phyloP scores from a whole-genome alignment of 2,329 filamentous ascomycete genomes.

The Trichoderma gracile region DNA sequence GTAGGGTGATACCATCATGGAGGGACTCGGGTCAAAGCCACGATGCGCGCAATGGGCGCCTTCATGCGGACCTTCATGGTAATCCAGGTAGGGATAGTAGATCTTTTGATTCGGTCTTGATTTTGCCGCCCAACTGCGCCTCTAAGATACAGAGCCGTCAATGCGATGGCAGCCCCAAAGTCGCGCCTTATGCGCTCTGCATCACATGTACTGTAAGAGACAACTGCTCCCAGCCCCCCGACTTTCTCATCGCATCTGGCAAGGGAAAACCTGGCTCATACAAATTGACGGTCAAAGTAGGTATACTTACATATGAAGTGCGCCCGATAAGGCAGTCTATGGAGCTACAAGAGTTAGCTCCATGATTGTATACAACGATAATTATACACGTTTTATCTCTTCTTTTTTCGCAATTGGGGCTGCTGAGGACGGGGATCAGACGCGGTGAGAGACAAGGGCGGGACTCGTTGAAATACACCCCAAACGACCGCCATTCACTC shows the following conservation, averaged over 20 bases:
- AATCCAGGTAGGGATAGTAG: too few relatives aligned
- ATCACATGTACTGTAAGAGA: slow-evolving; percentile 29
- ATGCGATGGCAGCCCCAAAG: slow-evolving; percentile 11
- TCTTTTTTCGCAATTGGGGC: not conserved
- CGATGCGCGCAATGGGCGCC: too few relatives aligned
- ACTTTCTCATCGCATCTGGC: slow-evolving; percentile 27
- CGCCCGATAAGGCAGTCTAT: too few relatives aligned
- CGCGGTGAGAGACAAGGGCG: not conserved
- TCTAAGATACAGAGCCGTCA: too few relatives aligned
- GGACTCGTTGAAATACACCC: not conserved
- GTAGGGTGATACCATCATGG: not conserved
- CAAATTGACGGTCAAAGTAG: not conserved
- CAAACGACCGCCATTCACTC: not conserved
- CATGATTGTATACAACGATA: too few relatives aligned
- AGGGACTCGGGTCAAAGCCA: not conserved
- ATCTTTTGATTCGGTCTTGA: too few relatives aligned
- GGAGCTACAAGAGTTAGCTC: too few relatives aligned
- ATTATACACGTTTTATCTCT: not conserved
- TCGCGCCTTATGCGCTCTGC: slow-evolving; percentile 33
- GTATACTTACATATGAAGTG: not conserved
- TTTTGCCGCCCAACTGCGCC: not conserved
- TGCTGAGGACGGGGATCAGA: not conserved
- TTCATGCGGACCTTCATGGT: too few relatives aligned
- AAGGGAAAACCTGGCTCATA: slow-evolving; percentile 20
- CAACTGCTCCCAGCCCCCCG: slow-evolving; percentile 33